Evolutionary conservation across 257 asterid species (phyloP).

Genomic region (Solanum okadae): DNA sequence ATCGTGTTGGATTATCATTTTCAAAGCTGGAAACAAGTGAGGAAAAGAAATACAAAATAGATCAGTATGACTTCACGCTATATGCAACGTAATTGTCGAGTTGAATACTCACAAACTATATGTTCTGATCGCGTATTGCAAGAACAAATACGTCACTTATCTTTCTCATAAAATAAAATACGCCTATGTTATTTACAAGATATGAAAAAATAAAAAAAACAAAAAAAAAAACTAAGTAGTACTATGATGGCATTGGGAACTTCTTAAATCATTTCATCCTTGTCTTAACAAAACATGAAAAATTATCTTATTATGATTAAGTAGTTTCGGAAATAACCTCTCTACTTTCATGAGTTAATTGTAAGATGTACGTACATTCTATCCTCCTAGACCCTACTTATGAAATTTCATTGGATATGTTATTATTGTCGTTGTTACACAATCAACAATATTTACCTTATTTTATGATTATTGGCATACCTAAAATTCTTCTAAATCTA

Average conservation of each 20-base stretch:
- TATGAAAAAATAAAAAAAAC: neutral
- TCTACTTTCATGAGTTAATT: neutral
- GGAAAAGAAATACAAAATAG: neutral
- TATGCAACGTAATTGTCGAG: neutral
- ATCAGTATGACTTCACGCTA: neutral
- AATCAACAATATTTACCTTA: neutral
- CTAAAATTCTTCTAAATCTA: neutral
- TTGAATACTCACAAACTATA: neutral
- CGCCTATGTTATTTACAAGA: neutral
- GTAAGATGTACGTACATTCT: too few relatives aligned
- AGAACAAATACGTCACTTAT: neutral
- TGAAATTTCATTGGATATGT: accelerated
- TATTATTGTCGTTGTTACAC: neutral
- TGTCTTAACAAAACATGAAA: neutral
- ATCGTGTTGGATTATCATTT: neutral
- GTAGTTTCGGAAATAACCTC: neutral
- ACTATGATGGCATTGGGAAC: neutral
- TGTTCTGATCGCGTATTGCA: neutral
- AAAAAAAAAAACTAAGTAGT: too few relatives aligned
- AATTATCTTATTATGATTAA: neutral
- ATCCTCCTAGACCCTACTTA: neutral
- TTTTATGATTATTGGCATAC: neutral
- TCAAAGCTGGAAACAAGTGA: neutral
- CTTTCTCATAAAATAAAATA: too few relatives aligned
- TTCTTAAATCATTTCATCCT: neutral